These are phyloP conservation scores for Trichoderma simmonsii DNA, from an alignment of 2,329 filamentous ascomycete genomes.

Conservation along the genomic window DNA sequence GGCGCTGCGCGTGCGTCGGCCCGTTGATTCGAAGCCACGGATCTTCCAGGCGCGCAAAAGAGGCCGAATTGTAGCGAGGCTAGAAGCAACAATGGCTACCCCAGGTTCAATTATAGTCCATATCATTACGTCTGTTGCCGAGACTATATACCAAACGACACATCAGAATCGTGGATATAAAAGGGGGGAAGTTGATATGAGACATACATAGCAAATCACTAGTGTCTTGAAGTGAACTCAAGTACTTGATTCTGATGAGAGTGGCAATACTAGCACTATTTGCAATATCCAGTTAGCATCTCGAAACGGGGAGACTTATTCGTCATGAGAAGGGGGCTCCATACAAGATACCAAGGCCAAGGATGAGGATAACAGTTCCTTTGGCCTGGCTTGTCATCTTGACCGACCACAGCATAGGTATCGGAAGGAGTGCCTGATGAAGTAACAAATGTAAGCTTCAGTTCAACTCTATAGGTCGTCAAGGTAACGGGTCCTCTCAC, in stretches of 20 bases:
- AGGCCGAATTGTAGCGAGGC: slow-evolving; percentile 53
- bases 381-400: slow-evolving; percentile 53
- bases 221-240: slow-evolving; percentile 43
- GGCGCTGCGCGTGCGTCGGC: slow-evolving; percentile 33
- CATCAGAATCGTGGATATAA: not conserved
- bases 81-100: slow-evolving; percentile 53
- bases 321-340: slow-evolving; percentile 15
- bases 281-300: slow-evolving; percentile 17
- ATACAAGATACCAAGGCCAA: slow-evolving; percentile 51
- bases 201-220: slow-evolving; percentile 48
- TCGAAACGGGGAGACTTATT: not conserved
- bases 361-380: slow-evolving; percentile 47
- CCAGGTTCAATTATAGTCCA: slow-evolving; percentile 58
- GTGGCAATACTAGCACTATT: slow-evolving; percentile 52
- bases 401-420: slow-evolving; percentile 54
- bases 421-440: slow-evolving; percentile 45
- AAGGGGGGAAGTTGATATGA: slow-evolving; percentile 19
- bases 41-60: slow-evolving; percentile 49
- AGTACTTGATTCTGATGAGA: slow-evolving; percentile 48
- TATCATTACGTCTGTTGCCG: slow-evolving; percentile 51
- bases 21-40: slow-evolving; percentile 45
- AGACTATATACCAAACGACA: slow-evolving; percentile 32
- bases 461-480: not conserved
- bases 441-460: not conserved
- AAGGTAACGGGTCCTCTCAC: slow-evolving; percentile 28